Base-by-base conservation (phyloP, 2,329 filamentous ascomycete species). In the Fusarium cicatricum region DNA sequence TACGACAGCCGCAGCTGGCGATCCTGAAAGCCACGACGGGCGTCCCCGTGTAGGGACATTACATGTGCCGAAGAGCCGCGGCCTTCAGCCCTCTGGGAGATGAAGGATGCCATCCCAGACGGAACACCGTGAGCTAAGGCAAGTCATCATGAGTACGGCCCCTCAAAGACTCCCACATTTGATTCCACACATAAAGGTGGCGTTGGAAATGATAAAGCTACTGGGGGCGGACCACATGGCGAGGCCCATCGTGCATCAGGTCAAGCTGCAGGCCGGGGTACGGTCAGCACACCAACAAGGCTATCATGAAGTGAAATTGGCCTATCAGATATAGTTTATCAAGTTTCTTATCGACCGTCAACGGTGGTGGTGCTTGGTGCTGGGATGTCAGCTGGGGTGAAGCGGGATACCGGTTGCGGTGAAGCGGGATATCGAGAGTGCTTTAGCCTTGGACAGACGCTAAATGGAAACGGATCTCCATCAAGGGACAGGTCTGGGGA, bases 241-340 rank as follows among this genome's bases (percentile, higher is more conserved):
- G 42, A 49, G 43, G 28, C 58, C n/a, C 53, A 50, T 48, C 47
- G 45, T 57, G 34, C 41, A 51, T 43, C 55, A 54, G 57, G 48
- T 43, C 44, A 38, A 58, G 41, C 43, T 63, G 60, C 55, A 64
- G 46, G 42, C 47, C 58, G 54, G 29, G 41, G 49, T 61, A 57
- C 52, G 15, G 57, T 54, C 43, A 57, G 43, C 52, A 58, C 47
- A 47, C 43, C 44, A 61, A 53, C 42, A 48, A 29, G 31, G 15
- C 38, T 38, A 19, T 7, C 42, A 44, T 49, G 26, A 45, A 54
- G 34, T 15, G 5, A 21, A 36, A 44, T 26, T 45, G 34, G 36
- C 58, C 52, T 53, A 57, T 50, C 36, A 57, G 34, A 44, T 23
- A 38, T 11, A 12, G 14, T 26, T 16, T 5, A 33, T 26, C 16